phyloP scores from a whole-genome alignment of 2,329 filamentous ascomycete genomes.

The Boeremia lycopersici region DNA sequence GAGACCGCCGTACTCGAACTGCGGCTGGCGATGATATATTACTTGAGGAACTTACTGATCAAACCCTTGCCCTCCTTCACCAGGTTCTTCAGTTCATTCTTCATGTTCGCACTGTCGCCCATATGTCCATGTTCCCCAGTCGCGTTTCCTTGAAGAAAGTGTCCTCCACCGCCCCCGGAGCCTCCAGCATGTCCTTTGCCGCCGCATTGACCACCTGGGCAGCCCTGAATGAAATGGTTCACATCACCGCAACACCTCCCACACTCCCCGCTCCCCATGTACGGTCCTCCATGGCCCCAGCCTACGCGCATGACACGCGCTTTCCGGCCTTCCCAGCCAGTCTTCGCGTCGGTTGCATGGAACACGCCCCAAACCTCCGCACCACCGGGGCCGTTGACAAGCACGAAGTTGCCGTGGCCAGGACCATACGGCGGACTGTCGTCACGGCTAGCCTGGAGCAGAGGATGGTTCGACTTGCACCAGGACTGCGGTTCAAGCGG shows the following conservation, averaged over 20 bases:
- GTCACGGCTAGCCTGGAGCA: conserved; percentile 46
- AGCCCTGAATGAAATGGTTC: conserved; percentile 40
- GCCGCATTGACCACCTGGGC: conserved; percentile 34
- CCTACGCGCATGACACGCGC: conserved; percentile 53
- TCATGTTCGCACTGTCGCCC: conserved; percentile 11
- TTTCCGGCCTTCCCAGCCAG: conserved; percentile 54
- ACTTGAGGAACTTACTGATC: conserved; percentile 38
- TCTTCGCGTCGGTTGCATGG: conserved; percentile 54
- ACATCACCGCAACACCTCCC: conserved; percentile 41
- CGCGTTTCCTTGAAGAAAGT: conserved; percentile 16
- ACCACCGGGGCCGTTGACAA: conserved; percentile 40
- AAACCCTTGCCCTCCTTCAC: conserved; percentile 32
- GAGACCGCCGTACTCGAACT: not conserved
- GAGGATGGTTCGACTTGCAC: conserved; percentile 48
- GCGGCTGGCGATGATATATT: not conserved
- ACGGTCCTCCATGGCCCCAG: conserved; percentile 45
- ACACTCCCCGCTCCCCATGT: conserved; percentile 52
- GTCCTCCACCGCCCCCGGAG: conserved; percentile 21
- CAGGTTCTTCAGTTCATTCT: conserved; percentile 31
- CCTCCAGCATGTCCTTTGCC: conserved; percentile 33
- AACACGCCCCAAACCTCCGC: conserved; percentile 53
- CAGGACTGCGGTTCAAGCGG: conserved; percentile 48
- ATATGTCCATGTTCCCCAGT: conserved; percentile 22
- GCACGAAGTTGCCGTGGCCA: conserved; percentile 54
- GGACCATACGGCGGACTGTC: conserved; percentile 52